Evolutionary conservation across 2,329 filamentous ascomycete species (phyloP).

Genomic region (Didymella sp.): DNA sequence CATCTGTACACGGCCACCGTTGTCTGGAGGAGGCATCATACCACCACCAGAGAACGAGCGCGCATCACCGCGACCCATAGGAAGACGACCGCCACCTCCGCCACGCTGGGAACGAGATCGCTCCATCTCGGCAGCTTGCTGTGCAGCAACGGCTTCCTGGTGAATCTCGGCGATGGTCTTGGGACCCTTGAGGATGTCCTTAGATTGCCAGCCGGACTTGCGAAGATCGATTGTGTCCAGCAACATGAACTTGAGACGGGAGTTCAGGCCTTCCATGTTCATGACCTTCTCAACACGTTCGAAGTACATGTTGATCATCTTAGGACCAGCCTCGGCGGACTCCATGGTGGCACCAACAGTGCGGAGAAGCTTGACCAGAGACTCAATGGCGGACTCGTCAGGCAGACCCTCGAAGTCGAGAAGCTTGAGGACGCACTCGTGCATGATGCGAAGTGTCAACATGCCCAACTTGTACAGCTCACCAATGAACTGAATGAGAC

Average conservation of each 20-base stretch:
- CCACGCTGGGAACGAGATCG: conserved; percentile 66
- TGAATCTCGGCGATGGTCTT: conserved; percentile 96
- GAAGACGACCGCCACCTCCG: conserved; percentile 74
- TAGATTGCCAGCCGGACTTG: conserved; percentile 77
- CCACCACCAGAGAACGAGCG: conserved; percentile 79
- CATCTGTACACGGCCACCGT: conserved; percentile 83
- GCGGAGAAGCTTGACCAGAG: conserved; percentile 87
- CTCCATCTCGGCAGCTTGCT: conserved; percentile 79
- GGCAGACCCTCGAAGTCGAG: conserved; percentile 93
- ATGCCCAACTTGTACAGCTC: conserved; percentile 98
- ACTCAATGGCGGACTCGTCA: conserved; percentile 96
- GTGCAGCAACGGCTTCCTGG: conserved; percentile 77
- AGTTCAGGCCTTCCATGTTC: conserved; percentile 76
- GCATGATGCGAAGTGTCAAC: conserved; percentile 99
- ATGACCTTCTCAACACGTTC: conserved; percentile 83
- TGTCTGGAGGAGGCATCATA: conserved; percentile 73
- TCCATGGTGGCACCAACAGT: conserved; percentile 92
- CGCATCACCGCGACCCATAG: conserved; percentile 82
- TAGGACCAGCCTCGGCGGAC: conserved; percentile 75
- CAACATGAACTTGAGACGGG: conserved; percentile 94
- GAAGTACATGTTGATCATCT: conserved; percentile 95
- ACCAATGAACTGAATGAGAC: conserved; percentile 98
- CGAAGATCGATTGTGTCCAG: conserved; percentile 92
- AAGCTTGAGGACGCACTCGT: conserved; percentile 96
- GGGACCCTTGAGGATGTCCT: conserved; percentile 90